phyloP scores from a whole-genome alignment of 1,284 basidiomycete genomes.

The Trichosporon ovoides region DNA sequence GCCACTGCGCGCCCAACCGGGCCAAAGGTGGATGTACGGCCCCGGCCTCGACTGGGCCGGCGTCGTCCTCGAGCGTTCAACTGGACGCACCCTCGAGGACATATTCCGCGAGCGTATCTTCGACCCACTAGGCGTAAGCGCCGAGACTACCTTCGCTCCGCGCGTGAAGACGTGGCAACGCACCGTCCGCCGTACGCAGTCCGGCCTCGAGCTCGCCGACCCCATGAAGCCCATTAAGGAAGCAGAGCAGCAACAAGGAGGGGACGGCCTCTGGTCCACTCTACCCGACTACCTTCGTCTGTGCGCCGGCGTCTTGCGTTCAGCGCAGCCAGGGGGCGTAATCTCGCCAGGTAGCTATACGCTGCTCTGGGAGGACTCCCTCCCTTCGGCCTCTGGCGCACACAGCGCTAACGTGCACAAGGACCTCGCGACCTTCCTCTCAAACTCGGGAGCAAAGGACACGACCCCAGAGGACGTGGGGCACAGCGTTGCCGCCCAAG shows the following conservation, averaged over 20 bases:
- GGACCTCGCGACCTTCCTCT: too few relatives aligned
- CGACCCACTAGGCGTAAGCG: slow-evolving; percentile 24
- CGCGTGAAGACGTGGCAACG: too few relatives aligned
- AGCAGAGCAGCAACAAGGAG: background rate
- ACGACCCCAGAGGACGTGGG: too few relatives aligned
- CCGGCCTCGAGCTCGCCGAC: slow-evolving; percentile 31
- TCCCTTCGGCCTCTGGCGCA: too few relatives aligned
- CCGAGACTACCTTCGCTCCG: too few relatives aligned
- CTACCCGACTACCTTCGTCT: background rate
- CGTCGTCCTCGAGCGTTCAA: slow-evolving; percentile 22
- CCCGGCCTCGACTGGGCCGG: slow-evolving; percentile 31
- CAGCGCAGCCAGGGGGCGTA: background rate
- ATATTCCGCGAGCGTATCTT: slow-evolving; percentile 24
- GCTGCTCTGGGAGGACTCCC: too few relatives aligned
- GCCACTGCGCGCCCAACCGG: slow-evolving; percentile 31
- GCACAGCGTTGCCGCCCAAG: background rate
- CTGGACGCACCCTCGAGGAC: slow-evolving; percentile 17
- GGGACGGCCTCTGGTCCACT: background rate
- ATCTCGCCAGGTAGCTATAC: too few relatives aligned
- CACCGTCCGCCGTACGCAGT: too few relatives aligned
- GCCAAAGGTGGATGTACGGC: slow-evolving; percentile 26
- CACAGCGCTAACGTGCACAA: too few relatives aligned
- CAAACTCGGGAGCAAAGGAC: too few relatives aligned
- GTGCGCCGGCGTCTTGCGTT: background rate
- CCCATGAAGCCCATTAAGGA: background rate